Evolutionary conservation across 1,139 yeast species (phyloP), one percentile per base, ranked within the genome.

Genomic region (Hansenula anomala): DNA sequence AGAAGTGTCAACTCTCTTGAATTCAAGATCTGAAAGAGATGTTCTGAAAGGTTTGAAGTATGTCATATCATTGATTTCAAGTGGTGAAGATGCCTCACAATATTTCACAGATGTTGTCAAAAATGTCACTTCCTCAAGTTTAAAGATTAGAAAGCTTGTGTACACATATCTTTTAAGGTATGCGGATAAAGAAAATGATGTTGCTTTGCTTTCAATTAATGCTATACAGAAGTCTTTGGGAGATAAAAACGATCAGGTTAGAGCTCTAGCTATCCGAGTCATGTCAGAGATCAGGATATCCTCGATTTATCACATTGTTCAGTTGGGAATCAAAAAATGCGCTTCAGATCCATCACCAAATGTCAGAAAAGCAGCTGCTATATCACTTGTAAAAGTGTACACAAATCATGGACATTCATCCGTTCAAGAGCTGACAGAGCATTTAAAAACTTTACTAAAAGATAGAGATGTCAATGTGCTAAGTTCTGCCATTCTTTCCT

Each of bases 21-120:
- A 77, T 55, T 84, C 95, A 2, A 66, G 87, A 38, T 65, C 70
- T 25, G 89, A 84, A 25, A 65, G 89, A 38, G 97, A 90, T 40
- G 72, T 80, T 12, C 66, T 80, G 39, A 73, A 72, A 35, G 96
- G 96, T 1, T 71, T 92, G 76, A 84, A 82, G 52, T 77, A 84
- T 48, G 79, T 90, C 10, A 72, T 81, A n/a, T 67, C 81, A 1
- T 61, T 77, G 40, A 74, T 87, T 57, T 74, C 89, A 0, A 67
- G 75, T 41, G 90, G 88, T 10, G 79, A 73, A 44, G 80, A 75
- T 48, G 80, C 74, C 6, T 58, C 72, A 9, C 74, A 72, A 38
- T 84, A 75, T 57, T 89, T 90, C 60, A 87, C 96, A 0, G 92
- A 87, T 54, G 95, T 94, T 12, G 85, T 92, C 43, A 90, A 90